These are phyloP conservation scores for Dimocarpus longan DNA, from an alignment of 345 rosid species.

Conservation along the genomic window DNA sequence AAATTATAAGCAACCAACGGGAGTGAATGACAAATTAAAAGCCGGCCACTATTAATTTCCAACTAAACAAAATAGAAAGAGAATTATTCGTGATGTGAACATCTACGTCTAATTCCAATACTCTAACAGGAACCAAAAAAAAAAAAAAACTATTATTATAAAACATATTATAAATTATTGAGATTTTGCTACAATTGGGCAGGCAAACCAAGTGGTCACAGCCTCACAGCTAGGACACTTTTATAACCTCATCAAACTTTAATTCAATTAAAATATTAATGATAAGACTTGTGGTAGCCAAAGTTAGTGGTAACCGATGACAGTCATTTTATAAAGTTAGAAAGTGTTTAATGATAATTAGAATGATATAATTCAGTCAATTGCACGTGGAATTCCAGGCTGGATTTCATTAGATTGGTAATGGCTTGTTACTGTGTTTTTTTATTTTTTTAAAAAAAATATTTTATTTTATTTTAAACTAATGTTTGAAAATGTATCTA, in stretches of 20 bases:
- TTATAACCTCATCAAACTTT: not conserved
- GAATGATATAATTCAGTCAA: not conserved
- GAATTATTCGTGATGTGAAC: not conserved
- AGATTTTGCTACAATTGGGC: not conserved
- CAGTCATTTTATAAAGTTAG: too few species aligned
- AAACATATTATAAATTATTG: not conserved
- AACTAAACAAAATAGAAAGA: not conserved
- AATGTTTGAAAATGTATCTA: too few species aligned
- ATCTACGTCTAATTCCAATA: not conserved
- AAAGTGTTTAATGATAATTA: not conserved
- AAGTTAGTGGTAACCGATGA: not conserved
- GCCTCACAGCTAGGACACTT: too few species aligned
- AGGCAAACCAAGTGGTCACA: not conserved
- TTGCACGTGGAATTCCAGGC: not conserved
- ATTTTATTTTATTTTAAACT: too few species aligned
- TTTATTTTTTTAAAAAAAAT: too few species aligned
- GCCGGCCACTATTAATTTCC: not conserved
- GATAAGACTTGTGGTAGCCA: not conserved
- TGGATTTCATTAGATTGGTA: not conserved
- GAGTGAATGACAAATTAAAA: not conserved
- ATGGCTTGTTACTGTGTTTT: not conserved
- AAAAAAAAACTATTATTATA: too few species aligned
- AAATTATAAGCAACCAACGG: not conserved
- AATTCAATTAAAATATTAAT: not conserved
- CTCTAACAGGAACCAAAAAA: not conserved